These are phyloP conservation scores for Tetragonia tetragonoides DNA, from an alignment of 148 eudicot genomes.

Conservation along the genomic window DNA sequence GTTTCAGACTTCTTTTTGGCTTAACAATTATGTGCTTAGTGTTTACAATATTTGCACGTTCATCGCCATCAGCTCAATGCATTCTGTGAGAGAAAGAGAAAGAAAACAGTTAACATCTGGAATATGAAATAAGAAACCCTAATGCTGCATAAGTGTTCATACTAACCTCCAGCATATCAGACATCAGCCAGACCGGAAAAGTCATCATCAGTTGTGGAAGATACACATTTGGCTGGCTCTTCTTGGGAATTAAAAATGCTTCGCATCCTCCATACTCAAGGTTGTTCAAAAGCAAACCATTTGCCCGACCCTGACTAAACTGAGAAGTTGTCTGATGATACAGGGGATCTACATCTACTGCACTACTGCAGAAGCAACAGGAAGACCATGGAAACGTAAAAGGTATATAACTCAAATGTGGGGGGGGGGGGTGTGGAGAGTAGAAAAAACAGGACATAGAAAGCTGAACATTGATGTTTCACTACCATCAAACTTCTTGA, in stretches of 20 bases:
- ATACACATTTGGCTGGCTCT: conserved; percentile 69
- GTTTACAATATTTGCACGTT: conserved; percentile 48
- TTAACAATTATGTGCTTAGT: conserved; percentile 54
- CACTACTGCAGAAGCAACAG: conserved; percentile 94
- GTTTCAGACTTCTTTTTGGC: conserved; percentile 52
- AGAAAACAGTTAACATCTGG: neutral
- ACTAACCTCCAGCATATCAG: conserved; percentile 74
- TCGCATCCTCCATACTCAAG: conserved; percentile 86
- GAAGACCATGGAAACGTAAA: conserved; percentile 17
- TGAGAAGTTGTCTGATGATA: conserved; percentile 97
- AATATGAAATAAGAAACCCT: conserved; percentile 12
- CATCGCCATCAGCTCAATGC: conserved; percentile 71
- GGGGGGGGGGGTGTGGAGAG: too few relatives aligned
- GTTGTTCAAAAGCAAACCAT: conserved; percentile 85
- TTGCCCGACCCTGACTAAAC: conserved; percentile 99
- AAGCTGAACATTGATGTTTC: too few relatives aligned
- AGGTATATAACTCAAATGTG: neutral
- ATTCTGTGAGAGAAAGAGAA: conserved; percentile 16
- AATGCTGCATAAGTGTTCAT: neutral
- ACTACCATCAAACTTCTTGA: too few relatives aligned
- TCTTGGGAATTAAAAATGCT: conserved; percentile 92
- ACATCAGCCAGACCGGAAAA: conserved; percentile 54
- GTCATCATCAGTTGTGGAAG: conserved; percentile 34
- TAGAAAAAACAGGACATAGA: too few relatives aligned
- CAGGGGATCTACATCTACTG: too few relatives aligned